Percentiles rank a stretch among this genome's conserved stretches.
phyloP scores from a whole-genome alignment of 257 asterid genomes.

The Anisodus tanguticus region DNA sequence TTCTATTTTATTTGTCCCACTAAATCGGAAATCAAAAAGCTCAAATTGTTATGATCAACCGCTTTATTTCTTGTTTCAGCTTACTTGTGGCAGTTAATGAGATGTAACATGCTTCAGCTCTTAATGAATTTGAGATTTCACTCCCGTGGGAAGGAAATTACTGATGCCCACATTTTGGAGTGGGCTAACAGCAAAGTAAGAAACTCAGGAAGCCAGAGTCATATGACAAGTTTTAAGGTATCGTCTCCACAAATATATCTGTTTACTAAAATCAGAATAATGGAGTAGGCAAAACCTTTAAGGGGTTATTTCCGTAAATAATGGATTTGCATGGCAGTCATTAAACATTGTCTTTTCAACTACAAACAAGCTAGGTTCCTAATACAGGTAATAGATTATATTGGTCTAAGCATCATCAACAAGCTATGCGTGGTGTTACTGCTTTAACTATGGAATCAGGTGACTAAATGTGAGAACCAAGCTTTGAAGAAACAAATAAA shows the following conservation, averaged over 20 bases:
- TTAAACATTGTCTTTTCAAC: background rate
- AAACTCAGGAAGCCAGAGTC: constrained; percentile 72
- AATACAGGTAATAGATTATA: background rate
- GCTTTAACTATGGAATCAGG: background rate
- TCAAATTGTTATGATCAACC: constrained; percentile 31
- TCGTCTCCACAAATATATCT: background rate
- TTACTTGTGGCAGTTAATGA: constrained; percentile 93
- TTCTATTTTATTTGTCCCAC: constrained; percentile 12
- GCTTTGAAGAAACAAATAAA: background rate
- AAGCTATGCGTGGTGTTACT: constrained; percentile 2
- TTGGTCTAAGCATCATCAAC: constrained; percentile 14
- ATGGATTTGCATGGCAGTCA: background rate
- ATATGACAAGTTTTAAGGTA: constrained; percentile 82
- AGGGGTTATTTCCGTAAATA: background rate
- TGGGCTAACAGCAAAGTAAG: constrained; percentile 91
- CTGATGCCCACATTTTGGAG: constrained; percentile 75
- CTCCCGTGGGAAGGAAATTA: constrained; percentile 87
- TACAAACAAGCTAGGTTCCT: constrained; percentile 19
- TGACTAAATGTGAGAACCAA: background rate
- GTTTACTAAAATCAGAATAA: background rate
- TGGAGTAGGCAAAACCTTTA: background rate
- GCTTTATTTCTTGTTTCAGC: constrained; percentile 54
- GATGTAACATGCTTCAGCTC: constrained; percentile 87
- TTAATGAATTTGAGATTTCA: constrained; percentile 82
- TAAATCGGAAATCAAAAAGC: background rate